Evolutionary conservation across 176 grass and related monocot species (phyloP).

Genomic region (maize (Zea mays)): Zm-B73-REFERENCE-NAM-5.0 NC_050099.1:248932001-248932500

Average conservation of each 20-base stretch:
- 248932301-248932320: constrained; percentile 41
- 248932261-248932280: constrained; percentile 93
- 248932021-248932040: constrained; percentile 87
- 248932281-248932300: constrained; percentile 83
- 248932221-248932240: constrained; percentile 54
- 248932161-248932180: constrained; percentile 15
- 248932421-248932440: constrained; percentile 79
- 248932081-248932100: constrained; percentile 87
- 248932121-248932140: constrained; percentile 57
- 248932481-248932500: constrained; percentile 79
- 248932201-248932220: constrained; percentile 17
- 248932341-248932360: constrained; percentile 99
- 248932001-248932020: constrained; percentile 76
- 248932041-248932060: constrained; percentile 71
- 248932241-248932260: constrained; percentile 93
- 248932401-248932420: constrained; percentile 89
- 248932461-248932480: constrained; percentile 69
- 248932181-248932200: constrained; percentile 17
- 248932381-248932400: constrained; percentile 84
- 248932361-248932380: constrained; percentile 88
- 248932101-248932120: constrained; percentile 75
- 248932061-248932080: constrained; percentile 62
- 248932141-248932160: constrained; percentile 47
- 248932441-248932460: constrained; percentile 52
- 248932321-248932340: constrained; percentile 35